Conservation (phyloP, 2,329 filamentous ascomycete species). For the Cladorrhinum sp. region DNA sequence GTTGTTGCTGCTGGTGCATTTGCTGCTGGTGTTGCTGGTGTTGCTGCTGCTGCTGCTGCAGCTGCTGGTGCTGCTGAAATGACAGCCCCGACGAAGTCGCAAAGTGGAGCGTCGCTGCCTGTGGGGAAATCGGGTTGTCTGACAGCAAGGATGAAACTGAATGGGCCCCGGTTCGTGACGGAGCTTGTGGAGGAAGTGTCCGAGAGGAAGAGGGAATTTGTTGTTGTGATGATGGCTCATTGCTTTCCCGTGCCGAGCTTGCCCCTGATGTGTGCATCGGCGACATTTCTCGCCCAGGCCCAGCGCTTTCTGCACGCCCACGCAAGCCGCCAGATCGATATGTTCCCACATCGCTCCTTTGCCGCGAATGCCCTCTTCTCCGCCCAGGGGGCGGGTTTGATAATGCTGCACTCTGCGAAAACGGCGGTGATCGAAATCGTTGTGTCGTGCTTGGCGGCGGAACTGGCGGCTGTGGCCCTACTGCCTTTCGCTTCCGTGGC, state of each 20-base stretch:
- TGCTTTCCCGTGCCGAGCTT: constrained; percentile 34
- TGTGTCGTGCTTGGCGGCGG: constrained; percentile 46
- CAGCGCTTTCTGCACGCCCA: constrained; percentile 32
- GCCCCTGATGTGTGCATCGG: constrained; percentile 35
- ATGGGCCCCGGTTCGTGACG: constrained; percentile 17
- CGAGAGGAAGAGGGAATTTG: constrained; percentile 17
- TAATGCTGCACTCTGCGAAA: constrained; percentile 51
- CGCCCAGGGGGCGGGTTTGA: constrained; percentile 52
- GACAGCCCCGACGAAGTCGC: constrained; percentile 7
- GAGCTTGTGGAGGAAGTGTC: constrained; percentile 11
- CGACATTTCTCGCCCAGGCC: constrained; percentile 36
- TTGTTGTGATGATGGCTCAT: constrained; percentile 29
- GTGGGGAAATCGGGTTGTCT: constrained; percentile 13
- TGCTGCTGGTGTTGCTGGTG: constrained; percentile 25
- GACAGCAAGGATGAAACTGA: constrained; percentile 24
- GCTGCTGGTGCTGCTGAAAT: constrained; percentile 24
- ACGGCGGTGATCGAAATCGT: constrained; percentile 52
- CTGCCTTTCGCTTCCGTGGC: constrained; percentile 81
- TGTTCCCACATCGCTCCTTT: constrained; percentile 61
- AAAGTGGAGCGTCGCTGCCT: constrained; percentile 3
- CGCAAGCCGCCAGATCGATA: constrained; percentile 41
- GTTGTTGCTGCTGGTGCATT: constrained; percentile 20
- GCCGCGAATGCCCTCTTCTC: constrained; percentile 59
- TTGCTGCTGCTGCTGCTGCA: constrained; percentile 28
- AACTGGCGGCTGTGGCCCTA: constrained; percentile 49